Evolutionary conservation across 768 basidiomycete genomes (phyloP), one percentile per base, ranked within the genome.

Genomic region (Multifurca ochricompacta): DNA sequence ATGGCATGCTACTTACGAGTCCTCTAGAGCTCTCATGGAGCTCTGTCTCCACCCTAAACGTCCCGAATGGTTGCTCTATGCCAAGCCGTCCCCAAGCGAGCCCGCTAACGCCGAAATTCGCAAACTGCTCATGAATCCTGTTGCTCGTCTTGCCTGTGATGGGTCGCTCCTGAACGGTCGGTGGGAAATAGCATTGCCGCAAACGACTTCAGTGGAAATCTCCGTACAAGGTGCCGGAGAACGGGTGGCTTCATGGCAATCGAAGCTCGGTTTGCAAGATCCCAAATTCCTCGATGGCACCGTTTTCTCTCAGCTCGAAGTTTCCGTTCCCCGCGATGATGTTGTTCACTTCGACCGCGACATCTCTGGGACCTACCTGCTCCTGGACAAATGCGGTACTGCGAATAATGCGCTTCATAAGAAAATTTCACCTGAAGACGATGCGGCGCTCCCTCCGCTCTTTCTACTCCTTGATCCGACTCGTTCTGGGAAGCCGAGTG

Each of bases 381-480:
- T 93, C 44, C 73, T 93, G 48, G 84, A 88, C 59, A 85, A 84
- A 65, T 97, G 94, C 53, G 92, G 93, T 6, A 91, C 90, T 2
- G 91, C 94, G 7, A 91, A 87, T 65, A 77, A 78, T 23, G 86
- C 87, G 19, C 73, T 97, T 43, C 91, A 95, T 69, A 83, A 80
- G 68, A 83, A 79, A 59, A 65, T 74, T 21, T 46, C 67, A 14
- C 67, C 68, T 9, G 51, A 66, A 0, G 73, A 71, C n/a, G 80
- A 82, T n/a, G 60, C 51, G 2, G 64, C 68, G 6, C 68, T 81
- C 27, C 83, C 85, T 0, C 78, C 85, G 0, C 65, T 96, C 10
- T 91, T 83, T 68, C 72, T 90, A 73, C 77, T 96, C 62, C 79
- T 96, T 62, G 91, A 96, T 65, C 91, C 93, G 13, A 83, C 86